Evolutionary conservation across 2,329 filamentous ascomycete species (phyloP), one percentile per base, ranked within the genome.

Genomic region (Penicillium vulpinum): DNA sequence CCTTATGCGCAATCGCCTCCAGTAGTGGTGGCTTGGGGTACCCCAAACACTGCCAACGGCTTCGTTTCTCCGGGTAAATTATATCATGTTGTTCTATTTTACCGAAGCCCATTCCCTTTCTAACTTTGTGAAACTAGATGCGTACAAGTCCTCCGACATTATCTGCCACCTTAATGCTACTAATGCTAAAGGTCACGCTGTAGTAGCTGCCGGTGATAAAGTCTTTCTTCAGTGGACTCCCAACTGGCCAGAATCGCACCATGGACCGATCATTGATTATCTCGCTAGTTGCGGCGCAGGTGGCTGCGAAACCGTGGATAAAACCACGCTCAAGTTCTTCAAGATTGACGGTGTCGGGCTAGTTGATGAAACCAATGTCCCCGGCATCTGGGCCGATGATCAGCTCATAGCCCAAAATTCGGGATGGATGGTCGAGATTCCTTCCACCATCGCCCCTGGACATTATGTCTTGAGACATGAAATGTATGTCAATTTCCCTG

Each of bases 261-360:
- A 85, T 59, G 84, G 84, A 2, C 85, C 86, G 7, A 79, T 88
- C 59, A 77, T 88, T 61, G 81, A 80, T 69, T 88, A 88, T 74
- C 77, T 88, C 5, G 86, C 86, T 50, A 76, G 77, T 55, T 85
- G 83, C 69, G 71, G 78, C 7, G 1, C 39, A 41, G 82, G 78
- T 26, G 79, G 84, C 65, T 87, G 83, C 67, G 76, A 79, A 40
- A 69, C 71, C 0, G 82, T 80, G 56, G 79, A 83, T 69, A 81
- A 83, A 67, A 73, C 69, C 1, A 69, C 73, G 1, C 77, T 87
- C 29, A 70, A 81, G 58, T 88, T 83, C 72, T 83, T 86, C 80
- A 88, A 88, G 78, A 86, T 88, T 57, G 78, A 80, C 40, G 80
- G 77, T 33, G 75, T 72, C 29, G 86, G 85, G 39, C 77, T 84